Base-by-base conservation (phyloP, 768 basidiomycete genomes). In the Termitomyces titanicus region DNA sequence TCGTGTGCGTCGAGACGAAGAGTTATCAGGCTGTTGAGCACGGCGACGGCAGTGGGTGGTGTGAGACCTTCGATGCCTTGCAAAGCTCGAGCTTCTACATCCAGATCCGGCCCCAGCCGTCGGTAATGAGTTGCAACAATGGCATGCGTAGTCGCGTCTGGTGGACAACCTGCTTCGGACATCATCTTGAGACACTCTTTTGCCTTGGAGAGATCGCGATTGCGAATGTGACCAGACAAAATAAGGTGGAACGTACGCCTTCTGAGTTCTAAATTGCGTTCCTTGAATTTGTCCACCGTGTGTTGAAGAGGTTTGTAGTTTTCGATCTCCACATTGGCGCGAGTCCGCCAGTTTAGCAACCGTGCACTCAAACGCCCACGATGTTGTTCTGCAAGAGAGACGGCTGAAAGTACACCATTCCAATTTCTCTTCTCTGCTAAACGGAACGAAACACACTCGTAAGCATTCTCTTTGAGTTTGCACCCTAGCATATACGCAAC, bases 21-120 rank as follows among this genome's bases (percentile, higher is more conserved):
- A 58, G 81, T 81, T 42, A 90, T 74, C n/a, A 92, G 71, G 56
- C 77, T 78, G 75, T 92, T 92, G 66, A 92, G 64, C n/a, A 84
- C 75, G 27, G 69, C 66, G n/a, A 83, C 80, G 38, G 80, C 76
- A 1, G 70, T 68, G 3, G 59, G 67, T 13, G 60, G 61, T 56
- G 73, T 70, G 55, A 84, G 65, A 22, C 69, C 63, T 35, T 62
- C 69, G 39, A 92, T 64, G 25, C 72, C 72, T 31, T 74, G 70
- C 55, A 88, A 62, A 1, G 82, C 81, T 49, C 73, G 76, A 39
- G 71, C 66, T 61, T 83, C 77, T 24, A 91, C 79, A 53, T 79
- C 69, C 9, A 63, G 61, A 63, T 89, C 83, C 25, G 74, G 70
- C 13, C 89, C 89, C 42, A 89, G 68, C 35, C 75, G 69, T 37